Conservation (phyloP, 2,329 filamentous ascomycete species). For the Nemania diffusa region DNA sequence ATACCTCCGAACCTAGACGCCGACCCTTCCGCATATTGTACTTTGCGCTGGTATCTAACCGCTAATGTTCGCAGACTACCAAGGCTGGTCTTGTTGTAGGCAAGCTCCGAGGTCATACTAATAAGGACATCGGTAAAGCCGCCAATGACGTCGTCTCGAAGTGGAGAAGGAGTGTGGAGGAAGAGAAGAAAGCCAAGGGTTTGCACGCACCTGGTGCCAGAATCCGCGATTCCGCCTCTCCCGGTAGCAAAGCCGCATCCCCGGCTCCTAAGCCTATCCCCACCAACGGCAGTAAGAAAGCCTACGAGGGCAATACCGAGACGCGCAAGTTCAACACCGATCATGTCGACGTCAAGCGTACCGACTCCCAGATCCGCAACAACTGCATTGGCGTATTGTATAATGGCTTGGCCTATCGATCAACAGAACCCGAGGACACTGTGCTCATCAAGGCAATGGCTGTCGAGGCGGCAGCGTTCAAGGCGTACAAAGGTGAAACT, state of each 20-base stretch:
- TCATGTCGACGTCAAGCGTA: slow-evolving; percentile 80
- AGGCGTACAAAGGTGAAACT: slow-evolving; percentile 74
- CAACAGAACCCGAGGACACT: slow-evolving; percentile 74
- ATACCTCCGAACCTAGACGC: background rate
- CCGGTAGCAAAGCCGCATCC: slow-evolving; percentile 55
- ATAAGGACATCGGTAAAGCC: slow-evolving; percentile 81
- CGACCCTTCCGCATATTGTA: background rate
- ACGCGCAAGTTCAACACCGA: slow-evolving; percentile 87
- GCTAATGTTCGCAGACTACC: slow-evolving; percentile 67
- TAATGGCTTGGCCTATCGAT: slow-evolving; percentile 82
- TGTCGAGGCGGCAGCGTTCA: slow-evolving; percentile 82
- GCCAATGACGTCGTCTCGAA: slow-evolving; percentile 87
- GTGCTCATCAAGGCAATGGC: slow-evolving; percentile 82
- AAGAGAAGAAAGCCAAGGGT: slow-evolving; percentile 63
- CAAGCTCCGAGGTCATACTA: slow-evolving; percentile 78
- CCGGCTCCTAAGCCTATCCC: slow-evolving; percentile 61
- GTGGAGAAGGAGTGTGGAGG: slow-evolving; percentile 84
- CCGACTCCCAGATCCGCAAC: slow-evolving; percentile 78
- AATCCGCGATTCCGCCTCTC: slow-evolving; percentile 64
- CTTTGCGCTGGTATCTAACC: slow-evolving; percentile 18
- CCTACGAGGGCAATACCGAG: slow-evolving; percentile 73
- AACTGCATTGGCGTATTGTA: slow-evolving; percentile 92
- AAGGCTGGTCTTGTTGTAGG: slow-evolving; percentile 90
- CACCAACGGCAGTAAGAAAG: slow-evolving; percentile 54
- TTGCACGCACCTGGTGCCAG: slow-evolving; percentile 38